A percentile compares a stretch with the other conserved stretches of the same genome.
Evolutionary conservation across 139 green algal species (phyloP).

Genomic region (Diplosphaera chodatii): DNA sequence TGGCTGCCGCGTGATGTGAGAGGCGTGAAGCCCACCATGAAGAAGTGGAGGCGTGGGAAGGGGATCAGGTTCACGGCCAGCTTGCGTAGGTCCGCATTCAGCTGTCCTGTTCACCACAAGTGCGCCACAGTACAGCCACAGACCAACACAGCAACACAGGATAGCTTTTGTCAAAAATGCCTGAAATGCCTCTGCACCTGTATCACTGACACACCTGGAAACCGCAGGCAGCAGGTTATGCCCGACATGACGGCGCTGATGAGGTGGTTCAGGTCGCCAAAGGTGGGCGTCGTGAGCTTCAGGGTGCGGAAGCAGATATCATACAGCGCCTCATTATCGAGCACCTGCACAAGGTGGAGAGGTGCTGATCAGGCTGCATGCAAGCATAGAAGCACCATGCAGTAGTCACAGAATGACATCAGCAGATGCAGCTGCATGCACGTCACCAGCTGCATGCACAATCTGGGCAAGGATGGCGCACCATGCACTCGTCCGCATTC

Average conservation of each 20-base stretch:
- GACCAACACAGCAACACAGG: neutral
- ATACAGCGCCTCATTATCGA: constrained; percentile 96
- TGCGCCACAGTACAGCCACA: neutral
- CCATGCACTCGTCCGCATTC: constrained; percentile 96
- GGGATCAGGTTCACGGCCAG: constrained; percentile 90
- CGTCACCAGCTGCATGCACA: constrained; percentile 29
- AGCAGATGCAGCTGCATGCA: too few relatives aligned
- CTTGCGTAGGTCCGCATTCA: constrained; percentile 91
- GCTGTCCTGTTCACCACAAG: constrained; percentile 48
- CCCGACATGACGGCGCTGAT: constrained; percentile 88
- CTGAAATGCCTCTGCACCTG: too few relatives aligned
- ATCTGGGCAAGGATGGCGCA: constrained; percentile 72
- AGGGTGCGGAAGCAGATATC: constrained; percentile 98
- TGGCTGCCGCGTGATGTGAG: constrained; percentile 86
- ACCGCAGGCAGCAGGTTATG: constrained; percentile 93
- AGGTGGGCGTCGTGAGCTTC: constrained; percentile 93
- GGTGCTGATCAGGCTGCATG: too few relatives aligned
- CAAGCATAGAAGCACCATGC: too few relatives aligned
- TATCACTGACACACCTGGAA: constrained; percentile 66
- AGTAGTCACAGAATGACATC: too few relatives aligned
- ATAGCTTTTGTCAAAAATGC: too few relatives aligned
- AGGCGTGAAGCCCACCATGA: constrained; percentile 89
- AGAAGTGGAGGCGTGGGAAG: constrained; percentile 96
- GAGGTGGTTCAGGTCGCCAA: constrained; percentile 91
- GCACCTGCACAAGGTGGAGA: constrained; percentile 29